Base-by-base conservation (phyloP, 345 rosid species). In the Corchorus olitorius region DNA sequence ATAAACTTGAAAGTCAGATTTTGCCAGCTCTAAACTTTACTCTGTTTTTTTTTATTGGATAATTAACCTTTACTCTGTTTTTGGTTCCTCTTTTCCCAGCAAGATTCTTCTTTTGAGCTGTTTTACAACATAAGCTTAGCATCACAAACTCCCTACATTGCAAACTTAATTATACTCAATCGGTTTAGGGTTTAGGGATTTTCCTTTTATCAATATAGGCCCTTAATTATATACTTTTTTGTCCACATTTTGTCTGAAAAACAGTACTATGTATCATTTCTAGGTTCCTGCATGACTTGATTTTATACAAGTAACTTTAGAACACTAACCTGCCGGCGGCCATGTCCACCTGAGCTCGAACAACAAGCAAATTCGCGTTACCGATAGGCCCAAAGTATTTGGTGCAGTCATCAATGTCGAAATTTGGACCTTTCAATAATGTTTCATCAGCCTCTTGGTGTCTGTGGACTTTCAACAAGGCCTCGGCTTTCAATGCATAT, bases 401-500 rank as follows among this genome's bases (percentile, higher is more conserved):
- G 6, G 97, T 93, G 17, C 94, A 87, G 5, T 80, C 80, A 64
- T 93, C 97, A 0, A 75, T 85, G 5, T 84, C 86, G 19, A 93
- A 93, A 37, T 81, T 80, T 5, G 99, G 94, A 77, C 91, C 86
- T 46, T 37, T 84, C 6, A 70, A 72, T 87, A 91, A 73, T 70
- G 86, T 83, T 20, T 87, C 90, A 39, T 86, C 92, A 0, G 99
- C 99, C 17, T 92, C 95, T 78, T 92, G 91, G 82, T 93, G 95
- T 81, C 86, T 91, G 49, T 82, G 87, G 2, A 89, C 85, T 84
- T 85, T 96, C 78, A 96, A 48, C 67, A 88, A 79, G 8, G 98
- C 99, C 87, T 96, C 99, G 34, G 97, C 95, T 91, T 90, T 94
- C 81, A 96, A 83, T 69, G 99, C 90, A 81, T 82, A 92, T 6